phyloP scores from a whole-genome alignment of 805 yeast species.

The Wickerhamiella kurtzmanii region DNA sequence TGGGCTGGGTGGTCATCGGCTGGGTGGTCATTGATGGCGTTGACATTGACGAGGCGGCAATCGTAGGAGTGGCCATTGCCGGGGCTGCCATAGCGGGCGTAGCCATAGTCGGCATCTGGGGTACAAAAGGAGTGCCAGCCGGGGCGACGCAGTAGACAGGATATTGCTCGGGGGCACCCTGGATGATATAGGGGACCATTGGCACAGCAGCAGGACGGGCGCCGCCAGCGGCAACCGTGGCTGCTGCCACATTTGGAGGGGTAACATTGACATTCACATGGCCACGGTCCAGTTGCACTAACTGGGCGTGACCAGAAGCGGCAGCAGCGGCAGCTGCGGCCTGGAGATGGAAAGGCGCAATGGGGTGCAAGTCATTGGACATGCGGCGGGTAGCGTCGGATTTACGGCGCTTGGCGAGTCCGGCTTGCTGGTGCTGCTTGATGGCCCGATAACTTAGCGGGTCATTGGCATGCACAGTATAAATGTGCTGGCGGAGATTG shows the following conservation, averaged over 20 bases:
- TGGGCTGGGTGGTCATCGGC: too few species aligned
- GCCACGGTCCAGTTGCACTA: neutral
- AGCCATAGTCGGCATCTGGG: too few species aligned
- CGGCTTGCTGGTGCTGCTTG: slow-evolving; percentile 4
- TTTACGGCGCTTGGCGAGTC: neutral
- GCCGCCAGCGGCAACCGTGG: neutral
- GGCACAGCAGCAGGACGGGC: neutral
- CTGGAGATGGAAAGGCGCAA: neutral
- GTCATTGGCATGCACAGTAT: slow-evolving; percentile 60
- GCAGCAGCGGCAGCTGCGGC: neutral
- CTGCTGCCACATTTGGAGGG: neutral
- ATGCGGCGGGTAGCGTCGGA: neutral
- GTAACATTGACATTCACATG: neutral
- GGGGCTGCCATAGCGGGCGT: neutral
- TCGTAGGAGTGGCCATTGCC: neutral
- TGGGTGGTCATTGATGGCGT: neutral
- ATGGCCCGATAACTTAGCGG: slow-evolving; percentile 19
- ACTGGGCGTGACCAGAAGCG: neutral
- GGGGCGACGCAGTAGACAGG: neutral
- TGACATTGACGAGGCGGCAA: neutral
- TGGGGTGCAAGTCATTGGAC: neutral
- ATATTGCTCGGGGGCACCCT: neutral
- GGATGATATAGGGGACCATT: neutral
- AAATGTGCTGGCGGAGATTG: slow-evolving; percentile 81
- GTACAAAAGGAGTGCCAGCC: neutral